phyloP scores from a whole-genome alignment of 2,329 filamentous ascomycete genomes.

The Zalaria sp. region DNA sequence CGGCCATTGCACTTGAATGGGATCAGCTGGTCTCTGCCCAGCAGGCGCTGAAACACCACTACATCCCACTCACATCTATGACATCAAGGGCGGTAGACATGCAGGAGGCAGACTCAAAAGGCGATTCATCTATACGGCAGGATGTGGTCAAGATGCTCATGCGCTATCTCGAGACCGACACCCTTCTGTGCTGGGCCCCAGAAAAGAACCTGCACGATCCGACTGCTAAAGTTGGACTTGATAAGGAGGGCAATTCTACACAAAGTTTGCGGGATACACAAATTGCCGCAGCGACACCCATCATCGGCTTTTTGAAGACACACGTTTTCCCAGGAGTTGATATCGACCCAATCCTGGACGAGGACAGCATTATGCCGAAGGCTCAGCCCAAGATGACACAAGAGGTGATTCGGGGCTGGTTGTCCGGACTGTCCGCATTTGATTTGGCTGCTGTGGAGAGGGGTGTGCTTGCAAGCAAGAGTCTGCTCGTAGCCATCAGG shows the following conservation, averaged over 20 bases:
- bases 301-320: constrained; percentile 56
- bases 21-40: constrained; percentile 68
- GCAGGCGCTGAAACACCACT: constrained; percentile 72
- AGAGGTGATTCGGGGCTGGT: constrained; percentile 66
- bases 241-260: constrained; percentile 25
- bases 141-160: constrained; percentile 56
- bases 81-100: constrained; percentile 76
- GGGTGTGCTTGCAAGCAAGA: constrained; percentile 74
- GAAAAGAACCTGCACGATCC: constrained; percentile 33
- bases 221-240: constrained; percentile 21
- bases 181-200: constrained; percentile 78
- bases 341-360: constrained; percentile 69
- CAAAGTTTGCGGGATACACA: constrained; percentile 57
- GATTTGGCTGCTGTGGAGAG: constrained; percentile 81
- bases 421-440: constrained; percentile 55
- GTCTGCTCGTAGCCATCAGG: constrained; percentile 61
- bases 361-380: constrained; percentile 60
- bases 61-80: constrained; percentile 81
- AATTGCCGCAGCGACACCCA: constrained; percentile 50
- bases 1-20: constrained; percentile 86
- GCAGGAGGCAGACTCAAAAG: constrained; percentile 46
- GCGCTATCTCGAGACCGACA: constrained; percentile 84
- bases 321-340: constrained; percentile 73
- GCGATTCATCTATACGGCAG: constrained; percentile 40
- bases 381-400: constrained; percentile 60